phyloP scores from a whole-genome alignment of 2,329 filamentous ascomycete species.

The Hypoxylon sp. region DNA sequence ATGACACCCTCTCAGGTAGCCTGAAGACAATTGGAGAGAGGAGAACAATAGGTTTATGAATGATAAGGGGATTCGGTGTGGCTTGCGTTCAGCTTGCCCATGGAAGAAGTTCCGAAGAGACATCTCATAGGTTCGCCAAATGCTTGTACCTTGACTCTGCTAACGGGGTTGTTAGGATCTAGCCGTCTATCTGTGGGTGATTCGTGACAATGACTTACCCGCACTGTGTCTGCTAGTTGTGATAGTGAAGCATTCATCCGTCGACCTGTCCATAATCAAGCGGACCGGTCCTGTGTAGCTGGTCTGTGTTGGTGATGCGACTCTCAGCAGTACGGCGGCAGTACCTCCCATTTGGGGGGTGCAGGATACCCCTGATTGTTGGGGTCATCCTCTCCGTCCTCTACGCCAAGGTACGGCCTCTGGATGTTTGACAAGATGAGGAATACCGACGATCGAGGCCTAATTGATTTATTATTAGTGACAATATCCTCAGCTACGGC shows the following conservation, averaged over 20 bases:
- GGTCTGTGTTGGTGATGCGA: conserved; percentile 2
- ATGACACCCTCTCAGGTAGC: no score
- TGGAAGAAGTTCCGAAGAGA: background rate
- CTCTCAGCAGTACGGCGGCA: background rate
- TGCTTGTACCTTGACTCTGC: background rate
- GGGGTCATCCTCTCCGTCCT: background rate
- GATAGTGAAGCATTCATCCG: background rate
- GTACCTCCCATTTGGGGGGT: conserved; percentile 4
- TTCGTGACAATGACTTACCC: background rate
- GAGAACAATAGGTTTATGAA: background rate
- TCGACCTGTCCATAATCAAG: background rate
- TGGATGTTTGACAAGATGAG: conserved; percentile 23
- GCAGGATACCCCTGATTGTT: conserved; percentile 9
- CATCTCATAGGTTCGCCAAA: background rate
- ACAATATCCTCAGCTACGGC: background rate
- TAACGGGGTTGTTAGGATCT: background rate
- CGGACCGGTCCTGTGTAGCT: conserved; percentile 11
- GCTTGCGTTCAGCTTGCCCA: background rate
- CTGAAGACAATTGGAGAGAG: background rate
- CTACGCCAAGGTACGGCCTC: background rate
- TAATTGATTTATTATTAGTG: background rate
- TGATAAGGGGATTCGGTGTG: background rate
- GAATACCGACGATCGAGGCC: background rate
- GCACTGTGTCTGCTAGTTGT: background rate
- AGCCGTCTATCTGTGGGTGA: background rate